Evolutionary conservation across 1,284 basidiomycete species (phyloP), one percentile per base, ranked within the genome.

Genomic region (Tilletia walkeri): DNA sequence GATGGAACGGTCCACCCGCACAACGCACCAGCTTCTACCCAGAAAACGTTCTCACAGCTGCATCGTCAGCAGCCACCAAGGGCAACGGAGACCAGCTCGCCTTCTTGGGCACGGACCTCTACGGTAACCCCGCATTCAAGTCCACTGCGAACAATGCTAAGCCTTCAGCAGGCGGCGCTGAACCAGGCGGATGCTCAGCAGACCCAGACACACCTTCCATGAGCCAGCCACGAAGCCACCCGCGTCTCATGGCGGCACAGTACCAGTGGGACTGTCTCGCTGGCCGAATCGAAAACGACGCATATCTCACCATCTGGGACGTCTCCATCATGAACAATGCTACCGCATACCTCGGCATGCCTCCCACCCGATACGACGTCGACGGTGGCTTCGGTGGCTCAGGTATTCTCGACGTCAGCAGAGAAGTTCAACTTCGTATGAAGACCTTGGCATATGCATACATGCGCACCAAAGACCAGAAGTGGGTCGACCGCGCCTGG

Each of bases 391-490:
- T 76, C 61, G 53, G 56, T 3, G 86, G 87, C 47, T 95, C 92
- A 72, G 96, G 96, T 85, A 94, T 98, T 47, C 88, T 99, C 68
- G 96, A 99, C 84, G 89, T 91, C 76, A 90, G 94, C 39, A 90
- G 96, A 77, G 89, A 92, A 83, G 87, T 96, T 80, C 98, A 99
- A 85, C 87, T 90, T 85, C 88, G 92, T 72, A 86, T 98, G 84
- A 99, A 99, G 86, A 92, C 93, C 49, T 96, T 92, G 78, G 89
- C 90, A 0, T 99, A 98, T 82, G 94, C 88, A 34, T 98, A 92
- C 84, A 89, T 97, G 88, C 91, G 93, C 67, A 66, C 65, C 12
- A 92, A 93, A 75, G 90, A 98, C 84, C 92, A 91, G 34, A 89
- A 88, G 90, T 94, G 91, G 90, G 89, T 90, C 41, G 91, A 96